Evolutionary conservation across 208 protist species (phyloP), one percentile per base, ranked within the genome.

Genomic region (Paratrypanosoma confusum): DNA sequence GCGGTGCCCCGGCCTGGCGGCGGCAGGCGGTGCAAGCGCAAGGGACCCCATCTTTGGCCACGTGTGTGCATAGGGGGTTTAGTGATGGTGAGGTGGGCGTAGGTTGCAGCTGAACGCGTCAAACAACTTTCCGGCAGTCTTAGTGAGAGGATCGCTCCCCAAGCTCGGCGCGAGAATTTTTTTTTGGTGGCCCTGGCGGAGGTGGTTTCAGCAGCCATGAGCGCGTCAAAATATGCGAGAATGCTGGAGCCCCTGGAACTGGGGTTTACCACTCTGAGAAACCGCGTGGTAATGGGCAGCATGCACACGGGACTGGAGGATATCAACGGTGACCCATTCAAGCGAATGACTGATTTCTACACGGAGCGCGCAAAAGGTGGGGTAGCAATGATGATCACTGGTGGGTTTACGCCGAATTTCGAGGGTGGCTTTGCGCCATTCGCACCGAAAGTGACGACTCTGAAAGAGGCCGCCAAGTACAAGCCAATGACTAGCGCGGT

Each of bases 321-420:
- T 18, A 32, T 50, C 13, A 31, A 29, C 14, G 27, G 13, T 32
- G 50, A 22, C 7, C 35, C 46, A 11, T 61, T 58, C 42, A 22
- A 35, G 33, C 48, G 57, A 10, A 68, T 94, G 67, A 71, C 74
- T 1, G 57, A 51, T 21, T 93, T 93, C 47, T 96, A 74, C 40
- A 78, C 40, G 3, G 74, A 85, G 40, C 76, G 90, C 0, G 90
- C 87, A 0, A 66, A 74, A 37, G 77, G 78, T 35, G 78, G 86
- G 0, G 89, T 86, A 5, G 89, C 87, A 35, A 44, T 95, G 38
- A 93, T 95, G 24, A 68, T 96, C 1, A 69, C 88, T 6, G 86
- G 87, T 37, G 93, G 89, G 16, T 40, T 97, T 6, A 71, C 86
- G 3, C 67, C 88, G 0, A 93, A 93, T 24, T 32, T 43, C 3